These are phyloP conservation scores for Solanum chacoense DNA, from an alignment of 305 asterid species.

Conservation along the genomic window DNA sequence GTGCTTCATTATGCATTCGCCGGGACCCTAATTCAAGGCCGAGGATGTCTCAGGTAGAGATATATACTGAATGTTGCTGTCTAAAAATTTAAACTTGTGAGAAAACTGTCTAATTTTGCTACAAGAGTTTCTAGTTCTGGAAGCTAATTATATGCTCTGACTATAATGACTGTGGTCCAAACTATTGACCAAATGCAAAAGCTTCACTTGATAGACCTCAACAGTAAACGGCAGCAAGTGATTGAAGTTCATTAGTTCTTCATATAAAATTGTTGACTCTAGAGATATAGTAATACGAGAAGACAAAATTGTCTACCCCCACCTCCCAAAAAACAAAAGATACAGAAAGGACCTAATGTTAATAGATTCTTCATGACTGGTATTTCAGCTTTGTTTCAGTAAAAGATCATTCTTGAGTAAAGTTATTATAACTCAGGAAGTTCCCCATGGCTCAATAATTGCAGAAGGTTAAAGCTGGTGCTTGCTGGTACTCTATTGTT, in stretches of 20 bases:
- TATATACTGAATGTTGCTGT: background rate
- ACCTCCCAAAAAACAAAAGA: background rate
- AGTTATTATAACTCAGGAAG: background rate
- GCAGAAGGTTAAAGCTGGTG: background rate
- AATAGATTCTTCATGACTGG: background rate
- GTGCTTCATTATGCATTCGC: conserved; percentile 61
- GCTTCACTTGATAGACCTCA: background rate
- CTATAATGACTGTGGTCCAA: background rate
- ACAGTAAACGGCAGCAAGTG: background rate
- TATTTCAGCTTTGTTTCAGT: background rate
- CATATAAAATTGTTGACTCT: background rate
- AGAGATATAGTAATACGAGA: background rate
- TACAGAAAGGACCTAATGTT: background rate
- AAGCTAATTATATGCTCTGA: background rate
- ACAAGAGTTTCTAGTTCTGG: background rate
- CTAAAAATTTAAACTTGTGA: background rate
- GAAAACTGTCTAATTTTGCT: background rate
- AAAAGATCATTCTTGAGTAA: background rate
- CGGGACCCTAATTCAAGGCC: conserved; percentile 64
- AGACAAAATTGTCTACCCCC: background rate
- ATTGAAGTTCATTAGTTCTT: background rate
- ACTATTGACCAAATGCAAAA: background rate
- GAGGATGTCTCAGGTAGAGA: conserved; percentile 78
- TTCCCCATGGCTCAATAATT: background rate
- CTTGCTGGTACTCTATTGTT: background rate